Base-by-base conservation (phyloP, 176 grass and related monocot species). In the Puya raimondii region DNA sequence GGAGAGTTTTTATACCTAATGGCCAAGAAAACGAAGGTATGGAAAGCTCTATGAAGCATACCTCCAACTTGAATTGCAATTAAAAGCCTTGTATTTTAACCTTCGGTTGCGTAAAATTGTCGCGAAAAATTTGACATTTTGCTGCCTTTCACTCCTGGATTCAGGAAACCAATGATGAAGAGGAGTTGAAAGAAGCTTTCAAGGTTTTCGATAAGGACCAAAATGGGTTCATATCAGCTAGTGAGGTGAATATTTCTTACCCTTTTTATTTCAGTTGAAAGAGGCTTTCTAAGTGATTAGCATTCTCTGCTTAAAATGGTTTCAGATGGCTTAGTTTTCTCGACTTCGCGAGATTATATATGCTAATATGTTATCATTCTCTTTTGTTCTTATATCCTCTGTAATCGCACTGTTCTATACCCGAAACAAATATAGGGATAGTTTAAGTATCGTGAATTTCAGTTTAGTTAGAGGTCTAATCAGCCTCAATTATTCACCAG, bases 181-280 rank as follows among this genome's bases (percentile, higher is more conserved):
- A 96, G 50, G 91, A 88, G 68, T 78, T 96, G 16, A 91, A 79
- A 64, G 87, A 91, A 85, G 87, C 91, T 47, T 96, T 96, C 9
- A 73, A 85, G 47, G 82, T 96, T 51, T 88, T 96, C 11, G 91
- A 96, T 65, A 88, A 79, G 69, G 91, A 96, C 26, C 68, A 71
- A n/a, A 88, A 96, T 50, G 91, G 87, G 12, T 91, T 91, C 4
- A 96, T 96, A 70, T 96, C 91, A 64, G 79, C 77, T 48, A 49
- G 13, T 48, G 91, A 96, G 91, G 91, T 83, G 17, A 15, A 78
- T 29, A 51, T 78, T 29, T 78, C 16, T 18, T 61, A n/a, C 22
- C 17, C 1, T n/a, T 20, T 61, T 22, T 20, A 9, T 61, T 61
- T 61, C 33, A 42, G 33, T 42, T 42, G 33, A 42, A 42, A 42